Base-by-base conservation (phyloP, 306 rosid species). In the Carpinus fangiana region DNA sequence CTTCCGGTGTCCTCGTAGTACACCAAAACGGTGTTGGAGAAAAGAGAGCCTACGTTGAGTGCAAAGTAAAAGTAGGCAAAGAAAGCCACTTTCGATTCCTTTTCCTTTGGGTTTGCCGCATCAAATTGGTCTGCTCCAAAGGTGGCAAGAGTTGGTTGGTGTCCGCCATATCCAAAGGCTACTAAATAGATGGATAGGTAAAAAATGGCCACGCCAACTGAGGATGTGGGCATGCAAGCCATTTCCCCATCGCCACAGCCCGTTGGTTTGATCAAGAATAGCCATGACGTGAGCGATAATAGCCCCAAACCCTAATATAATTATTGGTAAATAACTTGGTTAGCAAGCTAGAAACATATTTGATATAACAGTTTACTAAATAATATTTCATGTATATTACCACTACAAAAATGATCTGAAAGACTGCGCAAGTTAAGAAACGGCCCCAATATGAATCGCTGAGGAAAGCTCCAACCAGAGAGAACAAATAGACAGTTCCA, bases 361-460 rank as follows among this genome's bases (percentile, higher is more conserved):
- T 31, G 34, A 31, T 31, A 0, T 31, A 31, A 31, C 34, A 31
- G 34, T 31, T 2, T 0, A 31, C 34, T 31, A 31, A 31, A 31
- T 31, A 31, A 31, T 31, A 31, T 31, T 23, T 23, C 26, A 23
- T 23, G 26, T 2, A 31, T 31, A 31, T 31, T 31, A 31, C 34
- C 79, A 71, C 0, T 55, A 82, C 86, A 72, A 82, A 81, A 60
- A 84, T 70, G 66, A 84, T 7, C 54, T 87, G 93, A 72, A 87
- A 89, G 61, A 89, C 13, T 4, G 86, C 46, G 68, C 93, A 89
- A 1, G 93, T 89, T 6, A 61, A 34, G 51, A 57, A 89, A 18
- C 93, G 86, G n/a, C 93, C 93, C 88, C 87, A 87, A 14, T 89
- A 89, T 3, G 93, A 89, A 70, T 89, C 93, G 45, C 93, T 89